Evolutionary conservation across 257 asterid genomes (phyloP), one percentile per base, ranked within the genome.

Genomic region (Primulina huaijiensis): DNA sequence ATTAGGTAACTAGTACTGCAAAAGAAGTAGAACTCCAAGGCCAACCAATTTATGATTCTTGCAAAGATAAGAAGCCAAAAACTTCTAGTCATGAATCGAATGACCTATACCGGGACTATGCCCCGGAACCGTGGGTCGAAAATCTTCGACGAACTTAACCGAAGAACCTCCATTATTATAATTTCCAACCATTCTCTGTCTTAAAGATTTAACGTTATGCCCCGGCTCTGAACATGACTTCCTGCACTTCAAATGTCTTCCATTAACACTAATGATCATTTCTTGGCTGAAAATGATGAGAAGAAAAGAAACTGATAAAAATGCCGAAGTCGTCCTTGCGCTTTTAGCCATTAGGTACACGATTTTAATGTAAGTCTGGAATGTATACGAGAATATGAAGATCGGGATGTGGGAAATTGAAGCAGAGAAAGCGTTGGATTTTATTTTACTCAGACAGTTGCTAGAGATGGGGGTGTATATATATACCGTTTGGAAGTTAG

Each of bases 81-180:
- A 10, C 1, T n/a, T 21, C 38, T 62, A 75, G 72, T 72, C 65
- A 31, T 77, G 77, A 50, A 74, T 25, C 2, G 78, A 81, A 67
- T 81, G 85, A 0, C 85, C 85, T 7, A 77, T 40, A 46, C 85
- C 85, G 50, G 85, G 85, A 29, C 82, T 77, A 55, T 74, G 72
- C 7, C 85, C 85, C 27, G 85, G 85, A 19, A 78, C 4, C 16
- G 82, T 81, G 19, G 82, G 82, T 33, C 78, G 80, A 65, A 77
- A 81, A 71, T 68, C 82, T 8, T 77, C 80, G 55, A 61, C 69
- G 19, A 69, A 62, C 60, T 62, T 79, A 5, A 19, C 72, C 35
- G 68, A 52, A 2, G 66, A 29, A 58, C 64, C 30, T 20, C 70
- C 67, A 30, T 4, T 17, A 35, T 7, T 35, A 23, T n/a, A n/a